phyloP scores from a whole-genome alignment of 257 asterid genomes.

The Capsicum rhomboideum region DNA sequence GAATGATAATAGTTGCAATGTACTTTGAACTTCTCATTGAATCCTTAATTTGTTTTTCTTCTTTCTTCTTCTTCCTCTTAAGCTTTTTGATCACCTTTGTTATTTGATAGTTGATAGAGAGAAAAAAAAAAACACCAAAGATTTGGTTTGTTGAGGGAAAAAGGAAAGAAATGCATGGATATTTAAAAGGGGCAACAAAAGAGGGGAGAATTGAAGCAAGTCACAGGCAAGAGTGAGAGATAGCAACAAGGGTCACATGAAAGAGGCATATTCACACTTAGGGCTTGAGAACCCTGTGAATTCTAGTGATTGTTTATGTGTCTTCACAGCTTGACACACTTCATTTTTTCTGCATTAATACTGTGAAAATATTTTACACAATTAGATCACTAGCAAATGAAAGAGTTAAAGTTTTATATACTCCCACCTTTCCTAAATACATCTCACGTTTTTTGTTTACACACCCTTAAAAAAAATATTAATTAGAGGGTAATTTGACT shows the following conservation, averaged over 20 bases:
- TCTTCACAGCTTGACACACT: not conserved
- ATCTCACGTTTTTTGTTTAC: too few relatives aligned
- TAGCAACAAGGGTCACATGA: conserved; percentile 45
- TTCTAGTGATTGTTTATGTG: conserved; percentile 1
- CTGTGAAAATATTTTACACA: not conserved
- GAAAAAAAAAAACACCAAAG: not conserved
- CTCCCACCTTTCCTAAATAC: too few relatives aligned
- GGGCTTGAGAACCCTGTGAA: conserved; percentile 18
- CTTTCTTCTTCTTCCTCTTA: not conserved
- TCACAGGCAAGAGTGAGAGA: conserved; percentile 50
- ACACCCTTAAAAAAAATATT: too few relatives aligned
- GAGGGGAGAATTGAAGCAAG: conserved; percentile 43
- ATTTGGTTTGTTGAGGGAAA: not conserved
- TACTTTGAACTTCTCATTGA: conserved; percentile 23
- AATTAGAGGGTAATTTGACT: too few relatives aligned
- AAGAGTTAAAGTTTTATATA: too few relatives aligned
- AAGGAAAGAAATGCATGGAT: not conserved
- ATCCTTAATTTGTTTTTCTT: not conserved
- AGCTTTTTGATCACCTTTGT: not conserved
- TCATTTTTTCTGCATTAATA: not conserved
- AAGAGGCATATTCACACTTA: conserved; percentile 24
- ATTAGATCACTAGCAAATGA: not conserved
- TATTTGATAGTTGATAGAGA: not conserved
- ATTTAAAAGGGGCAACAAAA: conserved; percentile 19
- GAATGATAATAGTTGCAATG: conserved; percentile 14